Evolutionary conservation across 495 filamentous ascomycete genomes (phyloP), one percentile per base, ranked within the genome.

Genomic region (Xylaria nigripes): DNA sequence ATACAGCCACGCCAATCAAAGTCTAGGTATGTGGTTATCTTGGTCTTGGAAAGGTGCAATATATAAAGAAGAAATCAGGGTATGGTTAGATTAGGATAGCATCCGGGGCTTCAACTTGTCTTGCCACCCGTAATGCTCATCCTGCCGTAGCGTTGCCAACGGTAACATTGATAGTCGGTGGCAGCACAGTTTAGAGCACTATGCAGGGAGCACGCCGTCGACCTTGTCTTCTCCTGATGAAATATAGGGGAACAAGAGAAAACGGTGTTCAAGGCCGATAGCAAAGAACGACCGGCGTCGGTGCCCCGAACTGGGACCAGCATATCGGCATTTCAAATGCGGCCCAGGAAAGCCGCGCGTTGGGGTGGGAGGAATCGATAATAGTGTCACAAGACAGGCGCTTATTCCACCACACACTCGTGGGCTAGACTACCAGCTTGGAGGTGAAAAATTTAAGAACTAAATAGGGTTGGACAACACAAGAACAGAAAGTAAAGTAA

Each of bases 341-440:
- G 52, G 10, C 36, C 52, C 48, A 34, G 52, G 44, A 47, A 45
- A 55, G 52, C 19, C 23, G 32, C 45, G 52, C 30, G 52, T 48
- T 50, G 53, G 48, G 53, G 45, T 49, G 53, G 53, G 46, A 50
- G 27, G 53, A 21, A 49, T 55, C 36, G 53, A 45, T 46, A 55
- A 55, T 50, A 55, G 53, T 55, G 53, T 50, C 53, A 55, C 53
- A 55, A 55, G 53, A 48, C 53, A 36, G 53, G 53, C 53, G 53
- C 53, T 54, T 49, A 55, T 55, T 49, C 24, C 53, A 55, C 53
- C 53, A 55, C 53, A 55, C 53, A 50, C 53, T 55, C 50, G 46
- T 55, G 53, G 45, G 38, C 30, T 46, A 29, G 29, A 13, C 53
- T 24, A 44, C 43, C 43, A 30, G 29, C 22, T 38, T 27, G 30